phyloP scores from a whole-genome alignment of 78 protist species.

The Dictyostelium discoideum region dicty_2.7 NC_007088.5:8437501-8438000 shows the following conservation, averaged over 20 bases:
- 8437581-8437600: background rate
- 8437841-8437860: slow-evolving; percentile 68
- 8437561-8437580: slow-evolving; percentile 9
- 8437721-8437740: background rate
- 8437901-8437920: slow-evolving; percentile 1
- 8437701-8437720: background rate
- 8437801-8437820: background rate
- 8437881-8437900: slow-evolving; percentile 73
- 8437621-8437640: slow-evolving; percentile 8
- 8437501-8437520: slow-evolving; percentile 46
- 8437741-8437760: slow-evolving; percentile 27
- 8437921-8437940: background rate
- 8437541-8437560: slow-evolving; percentile 43
- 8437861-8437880: slow-evolving; percentile 74
- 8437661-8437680: background rate
- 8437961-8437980: slow-evolving; percentile 32
- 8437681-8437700: background rate
- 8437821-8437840: slow-evolving; percentile 40
- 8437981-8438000: background rate
- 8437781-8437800: background rate
- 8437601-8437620: background rate
- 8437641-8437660: slow-evolving; percentile 10
- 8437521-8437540: slow-evolving; percentile 40
- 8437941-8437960: slow-evolving; percentile 22
- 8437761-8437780: slow-evolving; percentile 11